Conservation (phyloP, 2,329 filamentous ascomycete species). For the Dothideomycetes sp. region DNA sequence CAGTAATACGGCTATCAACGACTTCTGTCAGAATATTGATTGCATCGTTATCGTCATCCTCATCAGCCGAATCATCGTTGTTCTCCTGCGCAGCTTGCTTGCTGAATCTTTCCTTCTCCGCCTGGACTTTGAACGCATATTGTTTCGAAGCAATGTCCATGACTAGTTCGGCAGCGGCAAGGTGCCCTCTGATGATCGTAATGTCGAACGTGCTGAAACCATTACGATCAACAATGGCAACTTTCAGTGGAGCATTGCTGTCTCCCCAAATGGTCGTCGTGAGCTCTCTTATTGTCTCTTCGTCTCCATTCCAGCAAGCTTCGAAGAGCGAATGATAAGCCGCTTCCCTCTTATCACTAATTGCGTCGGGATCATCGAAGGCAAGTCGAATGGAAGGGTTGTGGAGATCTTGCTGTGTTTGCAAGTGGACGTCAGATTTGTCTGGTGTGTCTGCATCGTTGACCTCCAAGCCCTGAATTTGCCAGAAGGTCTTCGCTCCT, state of each 20-base stretch:
- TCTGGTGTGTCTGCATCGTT: constrained; percentile 45
- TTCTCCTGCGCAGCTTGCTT: neutral
- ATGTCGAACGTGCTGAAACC: constrained; percentile 56
- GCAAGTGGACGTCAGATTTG: too few species aligned
- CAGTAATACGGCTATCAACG: constrained; percentile 60
- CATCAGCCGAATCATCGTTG: constrained; percentile 24
- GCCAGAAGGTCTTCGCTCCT: constrained; percentile 57
- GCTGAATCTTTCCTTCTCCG: constrained; percentile 41
- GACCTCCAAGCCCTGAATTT: too few species aligned
- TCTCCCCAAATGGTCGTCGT: constrained; percentile 50
- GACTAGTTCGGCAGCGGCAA: constrained; percentile 54
- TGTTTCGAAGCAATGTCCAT: constrained; percentile 63
- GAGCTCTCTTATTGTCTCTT: constrained; percentile 55
- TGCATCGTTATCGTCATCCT: constrained; percentile 24
- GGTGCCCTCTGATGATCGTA: constrained; percentile 57
- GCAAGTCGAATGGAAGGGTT: too few species aligned
- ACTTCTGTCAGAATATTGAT: constrained; percentile 38
- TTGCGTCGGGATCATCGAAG: constrained; percentile 44
- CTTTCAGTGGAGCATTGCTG: constrained; percentile 48
- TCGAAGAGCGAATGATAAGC: constrained; percentile 63
- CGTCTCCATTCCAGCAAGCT: constrained; percentile 62
- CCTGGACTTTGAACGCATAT: constrained; percentile 50
- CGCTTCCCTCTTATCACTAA: constrained; percentile 42
- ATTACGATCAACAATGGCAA: constrained; percentile 48
- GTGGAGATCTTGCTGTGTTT: too few species aligned